phyloP scores from a whole-genome alignment of 306 rosid genomes.

The Cicer arietinum region DNA sequence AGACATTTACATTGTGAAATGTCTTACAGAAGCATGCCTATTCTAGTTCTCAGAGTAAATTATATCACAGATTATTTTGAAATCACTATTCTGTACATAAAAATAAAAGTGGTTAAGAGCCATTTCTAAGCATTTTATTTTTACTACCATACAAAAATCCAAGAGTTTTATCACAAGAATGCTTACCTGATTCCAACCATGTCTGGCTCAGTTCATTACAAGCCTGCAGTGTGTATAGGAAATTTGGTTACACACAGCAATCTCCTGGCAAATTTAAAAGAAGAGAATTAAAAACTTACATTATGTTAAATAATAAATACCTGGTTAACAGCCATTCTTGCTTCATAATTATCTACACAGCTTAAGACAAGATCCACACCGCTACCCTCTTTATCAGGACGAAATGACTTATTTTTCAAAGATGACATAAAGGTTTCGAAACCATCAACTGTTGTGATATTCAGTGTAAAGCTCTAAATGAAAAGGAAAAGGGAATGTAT shows the following conservation, averaged over 20 bases:
- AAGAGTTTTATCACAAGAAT: conserved; percentile 24
- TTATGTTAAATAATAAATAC: conserved; percentile 45
- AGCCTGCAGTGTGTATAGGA: conserved; percentile 63
- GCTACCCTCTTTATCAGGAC: conserved; percentile 69
- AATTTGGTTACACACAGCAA: conserved; percentile 30
- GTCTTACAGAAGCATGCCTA: conserved; percentile 19
- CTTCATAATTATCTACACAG: conserved; percentile 99
- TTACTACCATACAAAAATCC: neutral
- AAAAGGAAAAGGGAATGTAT: conserved; percentile 44
- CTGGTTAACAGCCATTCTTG: conserved; percentile 99
- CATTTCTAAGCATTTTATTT: conserved; percentile 37
- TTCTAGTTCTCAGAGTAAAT: conserved; percentile 18
- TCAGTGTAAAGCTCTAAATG: conserved; percentile 83
- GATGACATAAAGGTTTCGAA: conserved; percentile 83
- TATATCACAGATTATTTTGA: conserved; percentile 32
- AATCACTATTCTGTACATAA: conserved; percentile 22
- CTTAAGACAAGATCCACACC: conserved; percentile 96
- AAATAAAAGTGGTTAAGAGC: conserved; percentile 26
- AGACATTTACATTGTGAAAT: conserved; percentile 11
- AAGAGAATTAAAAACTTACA: conserved; percentile 8
- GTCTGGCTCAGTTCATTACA: conserved; percentile 96
- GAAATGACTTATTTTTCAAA: conserved; percentile 78
- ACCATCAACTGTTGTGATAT: conserved; percentile 92
- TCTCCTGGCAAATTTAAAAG: conserved; percentile 2
- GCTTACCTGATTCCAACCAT: conserved; percentile 95